Evolutionary conservation across 2,329 filamentous ascomycete species (phyloP), one percentile per base, ranked within the genome.

Genomic region (Trichoderma sp.): DNA sequence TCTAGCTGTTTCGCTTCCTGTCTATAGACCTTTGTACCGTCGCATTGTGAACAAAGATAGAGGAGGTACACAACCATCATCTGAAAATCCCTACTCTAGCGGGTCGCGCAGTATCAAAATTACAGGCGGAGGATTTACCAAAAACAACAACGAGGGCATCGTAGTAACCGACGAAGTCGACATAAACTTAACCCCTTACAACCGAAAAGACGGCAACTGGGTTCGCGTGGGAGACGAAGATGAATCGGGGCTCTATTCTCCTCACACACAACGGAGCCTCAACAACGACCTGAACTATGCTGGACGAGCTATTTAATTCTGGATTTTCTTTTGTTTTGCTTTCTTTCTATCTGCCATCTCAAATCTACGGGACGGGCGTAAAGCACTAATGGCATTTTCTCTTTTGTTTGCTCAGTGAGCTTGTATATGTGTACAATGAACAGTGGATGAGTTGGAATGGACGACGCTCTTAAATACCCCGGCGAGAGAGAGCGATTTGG

Each of bases 1-100:
- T 68, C 30, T 71, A 5, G 61, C 61, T 16, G 61, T 21, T 10
- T 65, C 61, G 8, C 30, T 65, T 14, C 61, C 61, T 10, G 34
- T 43, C 5, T 65, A 55, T n/a, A 51, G 49, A 16, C 61, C 49
- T 46, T 28, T 65, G 10, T 54, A 65, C 18, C 61, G 49, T 30
- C 49, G 32, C 51, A 5, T 65, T 8, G 4, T 56, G 11, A n/a
- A 21, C 43, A 65, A 24, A 32, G 32, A 43, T 11, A n/a, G 3
- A 34, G 10, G 24, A n/a, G 32, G 21, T 32, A 65, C 61, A 14
- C 10, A 55, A 51, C 30, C 21, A 56, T 65, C 49, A n/a, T 46
- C 52, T n/a, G 63, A 58, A 8, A 61, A 61, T 24, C 26, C 34
- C 8, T 54, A 37, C 5, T 52, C 30, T 8, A 56, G 43, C 13